Conservation (phyloP, 1,139 yeast genomes). For the Geotrichum restrictum region DNA sequence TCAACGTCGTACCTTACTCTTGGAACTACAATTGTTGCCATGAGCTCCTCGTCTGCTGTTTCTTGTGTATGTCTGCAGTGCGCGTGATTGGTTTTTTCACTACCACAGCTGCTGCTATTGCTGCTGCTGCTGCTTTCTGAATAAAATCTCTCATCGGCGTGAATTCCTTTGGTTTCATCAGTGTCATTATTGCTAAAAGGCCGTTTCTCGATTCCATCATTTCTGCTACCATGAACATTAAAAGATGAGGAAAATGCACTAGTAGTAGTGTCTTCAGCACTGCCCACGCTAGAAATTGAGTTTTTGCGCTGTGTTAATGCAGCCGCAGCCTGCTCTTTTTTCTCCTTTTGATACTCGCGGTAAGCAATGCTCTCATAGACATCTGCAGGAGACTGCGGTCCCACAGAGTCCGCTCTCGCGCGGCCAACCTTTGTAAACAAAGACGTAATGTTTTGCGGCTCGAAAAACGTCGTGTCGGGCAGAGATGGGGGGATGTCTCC, state of each 20-base stretch:
- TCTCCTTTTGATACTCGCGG: conserved; percentile 25
- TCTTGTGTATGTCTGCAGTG: not conserved
- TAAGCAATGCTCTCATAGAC: conserved; percentile 41
- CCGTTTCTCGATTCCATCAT: no score
- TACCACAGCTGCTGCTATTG: no score
- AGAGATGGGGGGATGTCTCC: conserved; percentile 32
- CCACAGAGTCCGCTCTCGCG: conserved; percentile 40
- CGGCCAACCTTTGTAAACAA: conserved; percentile 7
- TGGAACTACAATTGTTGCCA: conserved; percentile 1
- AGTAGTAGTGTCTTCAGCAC: no score
- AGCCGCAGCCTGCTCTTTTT: conserved; percentile 21
- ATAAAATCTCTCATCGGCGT: no score
- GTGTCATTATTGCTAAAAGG: no score
- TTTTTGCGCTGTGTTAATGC: conserved; percentile 19
- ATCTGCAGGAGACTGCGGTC: conserved; percentile 45
- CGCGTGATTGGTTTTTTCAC: no score
- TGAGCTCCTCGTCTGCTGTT: not conserved
- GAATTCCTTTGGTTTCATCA: no score
- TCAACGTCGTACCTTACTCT: conserved; percentile 63
- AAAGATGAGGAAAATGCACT: no score
- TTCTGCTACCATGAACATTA: no score
- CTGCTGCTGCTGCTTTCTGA: no score
- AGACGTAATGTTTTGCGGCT: conserved; percentile 5
- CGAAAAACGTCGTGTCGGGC: conserved; percentile 7
- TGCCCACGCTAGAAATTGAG: no score